phyloP scores from a whole-genome alignment of 768 basidiomycete genomes.

The Omphalotus guepiniiformis region DNA sequence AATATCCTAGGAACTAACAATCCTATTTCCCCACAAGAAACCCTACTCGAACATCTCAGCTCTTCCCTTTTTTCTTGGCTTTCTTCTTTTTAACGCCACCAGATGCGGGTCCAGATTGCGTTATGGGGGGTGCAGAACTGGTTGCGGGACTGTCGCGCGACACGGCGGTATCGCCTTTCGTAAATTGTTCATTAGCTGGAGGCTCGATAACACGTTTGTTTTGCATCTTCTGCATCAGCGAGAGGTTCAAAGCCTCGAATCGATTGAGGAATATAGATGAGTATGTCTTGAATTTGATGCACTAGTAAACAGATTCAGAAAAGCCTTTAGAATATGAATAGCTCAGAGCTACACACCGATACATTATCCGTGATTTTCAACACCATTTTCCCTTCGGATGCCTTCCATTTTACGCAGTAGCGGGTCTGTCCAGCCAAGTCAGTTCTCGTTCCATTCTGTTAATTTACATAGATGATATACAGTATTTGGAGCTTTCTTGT shows the following conservation, averaged over 20 bases:
- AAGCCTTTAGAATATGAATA: neutral
- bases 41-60: conserved; percentile 27
- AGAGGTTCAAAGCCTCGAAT: conserved; percentile 87
- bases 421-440: conserved; percentile 53
- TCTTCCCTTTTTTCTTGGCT: conserved; percentile 77
- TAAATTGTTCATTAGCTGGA: conserved; percentile 17
- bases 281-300: conserved; percentile 93
- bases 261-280: conserved; percentile 95
- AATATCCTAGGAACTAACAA: too few relatives aligned
- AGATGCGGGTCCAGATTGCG: conserved; percentile 28
- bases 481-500: conserved; percentile 71
- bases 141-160: conserved; percentile 19
- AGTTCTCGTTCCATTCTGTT: neutral
- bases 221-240: conserved; percentile 84
- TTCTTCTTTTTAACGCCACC: conserved; percentile 81
- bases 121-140: conserved; percentile 9
- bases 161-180: conserved; percentile 8
- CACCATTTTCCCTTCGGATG: conserved; percentile 80
- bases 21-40: too few relatives aligned
- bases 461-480: conserved; percentile 38
- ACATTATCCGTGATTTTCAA: conserved; percentile 92
- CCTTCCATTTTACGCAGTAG: conserved; percentile 90
- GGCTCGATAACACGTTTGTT: conserved; percentile 43
- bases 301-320: conserved; percentile 42
- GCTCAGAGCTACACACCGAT: conserved; percentile 51